These are phyloP conservation scores for Trichoderma sp. DNA, from an alignment of 2,329 filamentous ascomycete genomes.

Conservation along the genomic window DNA sequence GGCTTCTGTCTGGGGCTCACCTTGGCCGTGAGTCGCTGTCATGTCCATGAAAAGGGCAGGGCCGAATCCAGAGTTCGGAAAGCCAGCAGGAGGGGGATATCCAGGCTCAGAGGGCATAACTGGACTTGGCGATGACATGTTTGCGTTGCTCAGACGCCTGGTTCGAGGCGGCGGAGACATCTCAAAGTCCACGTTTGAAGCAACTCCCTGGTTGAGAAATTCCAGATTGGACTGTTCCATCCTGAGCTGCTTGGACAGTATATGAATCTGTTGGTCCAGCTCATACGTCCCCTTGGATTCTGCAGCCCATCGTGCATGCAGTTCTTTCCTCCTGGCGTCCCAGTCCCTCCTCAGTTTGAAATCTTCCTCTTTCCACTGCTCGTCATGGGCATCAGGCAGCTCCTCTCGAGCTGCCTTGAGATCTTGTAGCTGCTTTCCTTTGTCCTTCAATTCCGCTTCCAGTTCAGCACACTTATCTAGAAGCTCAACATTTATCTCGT, in stretches of 20 bases:
- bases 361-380: conserved; percentile 56
- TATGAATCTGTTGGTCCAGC: conserved; percentile 49
- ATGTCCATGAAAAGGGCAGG: conserved; percentile 56
- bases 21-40: conserved; percentile 39
- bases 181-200: conserved; percentile 52
- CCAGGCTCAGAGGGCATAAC: conserved; percentile 45
- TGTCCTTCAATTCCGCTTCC: conserved; percentile 71
- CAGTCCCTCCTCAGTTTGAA: conserved; percentile 57
- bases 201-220: conserved; percentile 40
- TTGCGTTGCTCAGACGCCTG: conserved; percentile 50
- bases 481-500: conserved; percentile 58
- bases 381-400: conserved; percentile 62
- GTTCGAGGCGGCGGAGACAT: conserved; percentile 43
- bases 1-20: conserved; percentile 58
- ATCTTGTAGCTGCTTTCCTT: conserved; percentile 68
- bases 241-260: conserved; percentile 51
- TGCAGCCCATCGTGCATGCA: conserved; percentile 52
- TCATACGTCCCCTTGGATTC: conserved; percentile 51
- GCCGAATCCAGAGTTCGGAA: conserved; percentile 54
- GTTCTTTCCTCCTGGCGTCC: conserved; percentile 53
- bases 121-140: conserved; percentile 43
- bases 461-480: conserved; percentile 66
- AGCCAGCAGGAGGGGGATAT: conserved; percentile 55
- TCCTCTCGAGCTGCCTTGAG: conserved; percentile 71
- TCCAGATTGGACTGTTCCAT: conserved; percentile 46